Evolutionary conservation across 495 filamentous ascomycete species (phyloP), one percentile per base, ranked within the genome.

Genomic region (Penicillium cosmopolitanum): DNA sequence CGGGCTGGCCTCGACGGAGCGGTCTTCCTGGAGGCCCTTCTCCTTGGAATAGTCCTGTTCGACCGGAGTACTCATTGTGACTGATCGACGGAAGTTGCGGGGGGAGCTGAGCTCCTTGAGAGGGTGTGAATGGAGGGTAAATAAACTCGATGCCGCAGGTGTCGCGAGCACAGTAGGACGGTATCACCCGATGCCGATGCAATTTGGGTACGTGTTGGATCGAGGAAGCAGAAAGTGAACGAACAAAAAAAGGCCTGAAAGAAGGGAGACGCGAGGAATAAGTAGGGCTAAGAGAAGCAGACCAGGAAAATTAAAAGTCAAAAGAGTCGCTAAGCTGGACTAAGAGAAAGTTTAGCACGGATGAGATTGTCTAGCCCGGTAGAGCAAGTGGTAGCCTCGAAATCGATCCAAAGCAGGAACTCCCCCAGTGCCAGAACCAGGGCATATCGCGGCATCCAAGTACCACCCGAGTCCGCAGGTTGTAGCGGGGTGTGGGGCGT

Each of bases 1-100:
- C 15, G 33, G 15, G 53, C 57, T 33, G 56, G 57, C 38, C 66
- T 51, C 28, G 56, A 46, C 0, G 61, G 65, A 13, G 9, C 43
- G 4, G 34, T 48, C 31, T 48, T 48, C 46, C 21, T 48, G 46
- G 46, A 48, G 42, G 5, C 38, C 58, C 60, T 72, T 72, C 42
- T 66, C 56, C 48, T 35, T 15, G 21, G 55, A 46, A 13, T 44
- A 7, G 19, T 61, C 19, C 5, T 47, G 1, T 16, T 65, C 61
- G 6, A 50, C 11, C 28, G 58, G 50, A 19, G 57, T 36, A 31
- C 54, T 61, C 58, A 63, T 65, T 16, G 12, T 51, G 31, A 28
- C 42, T 44, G 15, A 25, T 48, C 5, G 21, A 28, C 46, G 23
- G 23, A 10, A n/a, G 9, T 48, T 9, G 23, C 21, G 15, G 23